phyloP scores from a whole-genome alignment of 768 basidiomycete genomes.

The Phylloporus sp. region DNA sequence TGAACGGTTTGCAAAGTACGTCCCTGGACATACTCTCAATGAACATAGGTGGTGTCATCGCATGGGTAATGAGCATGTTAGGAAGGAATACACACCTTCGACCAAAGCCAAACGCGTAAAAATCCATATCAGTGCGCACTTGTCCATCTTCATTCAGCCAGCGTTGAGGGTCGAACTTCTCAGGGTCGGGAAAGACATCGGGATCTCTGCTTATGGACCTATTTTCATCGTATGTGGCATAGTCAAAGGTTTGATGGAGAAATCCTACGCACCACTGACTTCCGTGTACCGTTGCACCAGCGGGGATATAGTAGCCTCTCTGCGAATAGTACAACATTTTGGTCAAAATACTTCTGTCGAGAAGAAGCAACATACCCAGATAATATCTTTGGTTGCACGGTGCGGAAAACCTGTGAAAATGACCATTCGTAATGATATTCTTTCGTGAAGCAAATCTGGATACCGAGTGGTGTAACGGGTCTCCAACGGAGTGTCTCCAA shows the following conservation, averaged over 20 bases:
- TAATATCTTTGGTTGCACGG: slow-evolving; percentile 57
- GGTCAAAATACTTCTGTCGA: slow-evolving; percentile 27
- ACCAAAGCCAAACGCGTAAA: slow-evolving; percentile 54
- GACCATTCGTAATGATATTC: neutral
- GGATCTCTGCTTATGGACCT: slow-evolving; percentile 57
- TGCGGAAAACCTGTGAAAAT: slow-evolving; percentile 45
- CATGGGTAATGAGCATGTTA: too few species aligned
- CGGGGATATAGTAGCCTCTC: slow-evolving; percentile 21
- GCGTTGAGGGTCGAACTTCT: slow-evolving; percentile 52
- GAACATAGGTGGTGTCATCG: too few species aligned
- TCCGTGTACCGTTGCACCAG: slow-evolving; percentile 18
- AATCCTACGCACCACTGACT: slow-evolving; percentile 15
- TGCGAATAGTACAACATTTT: neutral
- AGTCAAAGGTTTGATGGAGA: too few species aligned
- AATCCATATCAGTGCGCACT: slow-evolving; percentile 43
- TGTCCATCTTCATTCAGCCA: slow-evolving; percentile 46
- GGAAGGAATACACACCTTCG: slow-evolving; percentile 25
- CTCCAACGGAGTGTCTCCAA: slow-evolving; percentile 38
- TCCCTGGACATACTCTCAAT: slow-evolving; percentile 57
- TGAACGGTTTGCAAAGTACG: slow-evolving; percentile 48
- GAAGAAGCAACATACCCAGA: slow-evolving; percentile 43
- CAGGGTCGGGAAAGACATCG: slow-evolving; percentile 50
- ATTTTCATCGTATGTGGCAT: neutral
- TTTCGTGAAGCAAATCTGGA: too few species aligned
- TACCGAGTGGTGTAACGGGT: slow-evolving; percentile 30